Conservation (phyloP, 495 filamentous ascomycete species). For the Hyphodiscus hymeniophilus region DNA sequence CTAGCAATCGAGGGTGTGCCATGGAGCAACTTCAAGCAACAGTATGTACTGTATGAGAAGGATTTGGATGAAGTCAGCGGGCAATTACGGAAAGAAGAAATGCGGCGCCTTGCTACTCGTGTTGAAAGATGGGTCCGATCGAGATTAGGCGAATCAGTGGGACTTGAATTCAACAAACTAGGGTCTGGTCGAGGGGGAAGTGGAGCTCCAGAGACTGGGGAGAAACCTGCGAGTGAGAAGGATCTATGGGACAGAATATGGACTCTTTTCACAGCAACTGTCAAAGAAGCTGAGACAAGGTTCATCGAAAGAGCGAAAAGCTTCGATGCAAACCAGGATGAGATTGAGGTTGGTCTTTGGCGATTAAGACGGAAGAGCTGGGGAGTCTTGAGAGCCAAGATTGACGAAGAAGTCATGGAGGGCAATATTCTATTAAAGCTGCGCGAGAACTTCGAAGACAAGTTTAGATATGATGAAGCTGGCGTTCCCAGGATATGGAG, state of each 20-base stretch:
- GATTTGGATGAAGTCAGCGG: conserved; percentile 82
- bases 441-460: conserved; percentile 97
- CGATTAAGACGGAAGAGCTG: conserved; percentile 85
- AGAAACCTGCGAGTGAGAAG: conserved; percentile 51
- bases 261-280: conserved; percentile 76
- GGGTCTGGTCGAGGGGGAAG: conserved; percentile 75
- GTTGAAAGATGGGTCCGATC: conserved; percentile 90
- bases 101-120: conserved; percentile 81
- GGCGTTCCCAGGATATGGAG: conserved; percentile 97
- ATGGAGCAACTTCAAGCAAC: conserved; percentile 64
- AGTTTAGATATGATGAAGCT: conserved; percentile 93
- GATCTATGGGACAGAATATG: conserved; percentile 96
- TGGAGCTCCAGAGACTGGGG: conserved; percentile 69
- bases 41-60: conserved; percentile 52
- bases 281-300: conserved; percentile 72
- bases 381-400: conserved; percentile 79
- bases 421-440: conserved; percentile 93
- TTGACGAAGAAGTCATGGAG: conserved; percentile 97
- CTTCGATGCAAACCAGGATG: conserved; percentile 85
- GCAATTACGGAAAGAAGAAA: conserved; percentile 82
- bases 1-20: conserved; percentile 66
- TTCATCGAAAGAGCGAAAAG: conserved; percentile 84
- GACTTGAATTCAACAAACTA: conserved; percentile 89
- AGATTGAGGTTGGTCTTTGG: conserved; percentile 92
- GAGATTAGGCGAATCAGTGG: conserved; percentile 77